A percentile compares a stretch with the other conserved stretches of the same genome.
Evolutionary conservation across 2,329 filamentous ascomycete species (phyloP).

Genomic region (Plenodomus biglobosus): DNA sequence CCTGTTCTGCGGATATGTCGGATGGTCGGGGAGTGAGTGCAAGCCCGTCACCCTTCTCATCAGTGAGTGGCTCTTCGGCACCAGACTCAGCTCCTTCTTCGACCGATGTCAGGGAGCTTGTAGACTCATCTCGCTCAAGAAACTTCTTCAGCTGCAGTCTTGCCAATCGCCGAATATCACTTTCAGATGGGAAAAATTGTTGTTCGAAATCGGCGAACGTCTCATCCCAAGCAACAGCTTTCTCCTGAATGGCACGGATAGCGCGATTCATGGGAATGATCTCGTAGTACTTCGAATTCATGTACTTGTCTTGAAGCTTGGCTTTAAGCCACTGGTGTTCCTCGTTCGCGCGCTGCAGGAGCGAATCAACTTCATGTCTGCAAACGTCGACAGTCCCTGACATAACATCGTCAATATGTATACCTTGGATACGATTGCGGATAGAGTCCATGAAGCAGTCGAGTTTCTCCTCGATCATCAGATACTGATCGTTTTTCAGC

Average conservation of each 20-base stretch:
- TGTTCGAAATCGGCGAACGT: conserved; percentile 88
- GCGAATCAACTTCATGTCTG: conserved; percentile 74
- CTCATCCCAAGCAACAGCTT: conserved; percentile 89
- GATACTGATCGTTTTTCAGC: conserved; percentile 90
- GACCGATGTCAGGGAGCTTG: conserved; percentile 69
- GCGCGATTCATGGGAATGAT: conserved; percentile 90
- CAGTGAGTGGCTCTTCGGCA: conserved; percentile 31
- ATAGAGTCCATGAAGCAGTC: conserved; percentile 87
- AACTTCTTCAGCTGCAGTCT: conserved; percentile 94
- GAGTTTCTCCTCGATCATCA: conserved; percentile 77
- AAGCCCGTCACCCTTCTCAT: conserved; percentile 36
- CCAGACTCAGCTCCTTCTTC: conserved; percentile 63
- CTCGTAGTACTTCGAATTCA: conserved; percentile 93
- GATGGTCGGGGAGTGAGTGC: conserved; percentile 40
- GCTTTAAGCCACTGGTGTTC: conserved; percentile 74
- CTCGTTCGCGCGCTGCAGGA: conserved; percentile 78
- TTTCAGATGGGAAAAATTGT: conserved; percentile 91
- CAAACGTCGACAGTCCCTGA: conserved; percentile 84
- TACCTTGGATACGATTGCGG: conserved; percentile 77
- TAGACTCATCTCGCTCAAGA: conserved; percentile 78
- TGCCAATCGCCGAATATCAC: conserved; percentile 89
- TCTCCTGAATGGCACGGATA: conserved; percentile 87
- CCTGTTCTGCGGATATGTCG: conserved; percentile 61
- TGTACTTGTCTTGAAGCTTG: conserved; percentile 86
- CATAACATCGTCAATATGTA: conserved; percentile 86